phyloP scores from a whole-genome alignment of 148 eudicot species.

The Rhododendron vialii region DNA sequence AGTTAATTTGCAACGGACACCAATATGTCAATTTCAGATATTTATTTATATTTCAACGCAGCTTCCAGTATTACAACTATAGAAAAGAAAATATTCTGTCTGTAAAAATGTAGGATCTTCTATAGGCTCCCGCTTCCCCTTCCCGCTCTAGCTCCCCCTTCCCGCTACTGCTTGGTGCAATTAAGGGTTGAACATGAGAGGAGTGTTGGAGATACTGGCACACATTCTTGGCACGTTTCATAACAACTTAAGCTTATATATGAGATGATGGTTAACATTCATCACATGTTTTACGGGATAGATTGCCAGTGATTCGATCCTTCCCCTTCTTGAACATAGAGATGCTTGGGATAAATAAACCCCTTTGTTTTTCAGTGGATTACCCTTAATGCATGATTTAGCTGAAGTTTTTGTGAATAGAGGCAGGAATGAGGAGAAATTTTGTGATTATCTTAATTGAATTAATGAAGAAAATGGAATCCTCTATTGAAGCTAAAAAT shows the following conservation, averaged over 20 bases:
- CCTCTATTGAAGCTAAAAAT: background rate
- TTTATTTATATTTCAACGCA: background rate
- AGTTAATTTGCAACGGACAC: background rate
- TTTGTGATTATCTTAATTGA: background rate
- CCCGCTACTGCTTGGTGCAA: background rate
- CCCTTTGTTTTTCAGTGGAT: background rate
- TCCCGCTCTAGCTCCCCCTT: background rate
- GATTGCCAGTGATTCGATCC: background rate
- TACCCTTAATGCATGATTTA: background rate
- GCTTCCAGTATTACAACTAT: background rate
- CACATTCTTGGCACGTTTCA: background rate
- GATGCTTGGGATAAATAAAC: background rate
- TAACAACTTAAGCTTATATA: background rate
- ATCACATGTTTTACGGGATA: background rate
- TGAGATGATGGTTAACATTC: background rate
- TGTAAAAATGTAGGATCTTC: background rate
- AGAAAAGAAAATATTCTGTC: background rate
- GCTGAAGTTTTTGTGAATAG: too few relatives aligned
- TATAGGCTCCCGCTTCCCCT: background rate
- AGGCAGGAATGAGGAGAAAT: background rate
- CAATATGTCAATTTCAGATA: background rate
- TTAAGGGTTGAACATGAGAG: background rate
- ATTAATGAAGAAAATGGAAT: background rate
- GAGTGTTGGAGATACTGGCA: background rate
- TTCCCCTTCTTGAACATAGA: background rate